Percentiles rank a stretch among this genome's conserved stretches.
phyloP scores from a whole-genome alignment of 106 monocot genomes.

The Agapanthus africanus region DNA sequence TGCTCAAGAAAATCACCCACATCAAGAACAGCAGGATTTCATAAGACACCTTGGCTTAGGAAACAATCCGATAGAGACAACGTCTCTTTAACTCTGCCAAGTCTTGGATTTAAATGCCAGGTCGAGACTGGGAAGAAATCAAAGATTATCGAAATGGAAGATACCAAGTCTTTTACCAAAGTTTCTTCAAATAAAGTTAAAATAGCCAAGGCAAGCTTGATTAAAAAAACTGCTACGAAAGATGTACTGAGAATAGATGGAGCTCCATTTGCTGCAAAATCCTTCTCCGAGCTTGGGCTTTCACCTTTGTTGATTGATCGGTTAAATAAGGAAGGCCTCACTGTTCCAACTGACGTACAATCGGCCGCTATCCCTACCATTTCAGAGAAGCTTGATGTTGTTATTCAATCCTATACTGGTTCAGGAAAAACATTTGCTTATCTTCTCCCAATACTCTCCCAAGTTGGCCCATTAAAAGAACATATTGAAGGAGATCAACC shows the following conservation, averaged over 20 bases:
- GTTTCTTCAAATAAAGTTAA: slow-evolving; percentile 24
- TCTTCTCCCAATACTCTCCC: slow-evolving; percentile 84
- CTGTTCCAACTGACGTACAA: slow-evolving; percentile 85
- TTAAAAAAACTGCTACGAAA: slow-evolving; percentile 9
- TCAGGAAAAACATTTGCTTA: slow-evolving; percentile 98
- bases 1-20: slow-evolving; percentile 26
- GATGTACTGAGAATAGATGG: slow-evolving; percentile 33
- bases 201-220: slow-evolving; percentile 9
- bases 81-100: slow-evolving; percentile 49
- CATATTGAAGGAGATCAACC: slow-evolving; percentile 15
- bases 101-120: slow-evolving; percentile 26
- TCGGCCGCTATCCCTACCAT: slow-evolving; percentile 78
- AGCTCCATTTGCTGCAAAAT: slow-evolving; percentile 54
- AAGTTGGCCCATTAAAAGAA: slow-evolving; percentile 64
- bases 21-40: slow-evolving; percentile 20
- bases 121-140: slow-evolving; percentile 19
- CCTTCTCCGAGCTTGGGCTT: slow-evolving; percentile 73
- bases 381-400: slow-evolving; percentile 62
- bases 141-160: slow-evolving; percentile 12
- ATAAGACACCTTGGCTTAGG: slow-evolving; percentile 23
- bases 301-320: slow-evolving; percentile 54
- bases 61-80: slow-evolving; percentile 15
- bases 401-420: slow-evolving; percentile 97
- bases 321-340: slow-evolving; percentile 53
- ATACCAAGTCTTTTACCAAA: slow-evolving; percentile 15